Percentiles rank a stretch among this genome's conserved stretches.
phyloP scores from a whole-genome alignment of 768 basidiomycete species.

The Mycena olivaceomarginata region DNA sequence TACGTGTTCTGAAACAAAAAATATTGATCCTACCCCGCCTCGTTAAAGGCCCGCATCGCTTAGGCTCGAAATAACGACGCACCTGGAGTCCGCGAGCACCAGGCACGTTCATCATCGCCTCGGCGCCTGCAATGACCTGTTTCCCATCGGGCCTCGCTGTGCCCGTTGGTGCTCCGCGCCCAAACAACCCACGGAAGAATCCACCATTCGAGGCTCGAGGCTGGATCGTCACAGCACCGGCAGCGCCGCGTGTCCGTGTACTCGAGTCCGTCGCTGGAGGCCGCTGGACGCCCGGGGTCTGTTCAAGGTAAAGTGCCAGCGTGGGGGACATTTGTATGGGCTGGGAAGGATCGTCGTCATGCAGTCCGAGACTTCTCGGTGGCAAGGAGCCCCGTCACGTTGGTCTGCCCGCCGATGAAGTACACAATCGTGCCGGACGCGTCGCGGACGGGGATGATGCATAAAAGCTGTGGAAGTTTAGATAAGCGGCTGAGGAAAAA shows the following conservation, averaged over 20 bases:
- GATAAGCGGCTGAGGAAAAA: not conserved
- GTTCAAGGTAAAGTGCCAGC: conserved; percentile 29
- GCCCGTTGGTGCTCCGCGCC: conserved; percentile 1
- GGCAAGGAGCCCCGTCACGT: conserved; percentile 40
- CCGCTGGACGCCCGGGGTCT: not conserved
- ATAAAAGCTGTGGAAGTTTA: conserved; percentile 37
- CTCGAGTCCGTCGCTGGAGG: conserved; percentile 1
- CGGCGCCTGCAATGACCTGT: conserved; percentile 42
- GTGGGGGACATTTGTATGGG: conserved; percentile 39
- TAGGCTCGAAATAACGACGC: not conserved
- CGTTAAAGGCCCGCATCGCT: not conserved
- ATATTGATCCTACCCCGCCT: conserved; percentile 36
- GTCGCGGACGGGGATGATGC: conserved; percentile 44
- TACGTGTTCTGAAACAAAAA: conserved; percentile 42
- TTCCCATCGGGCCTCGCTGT: conserved; percentile 22
- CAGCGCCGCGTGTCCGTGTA: conserved; percentile 15
- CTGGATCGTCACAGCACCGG: conserved; percentile 5
- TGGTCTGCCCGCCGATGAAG: conserved; percentile 45
- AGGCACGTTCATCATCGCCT: conserved; percentile 39
- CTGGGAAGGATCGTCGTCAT: conserved; percentile 1
- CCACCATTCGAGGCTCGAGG: not conserved
- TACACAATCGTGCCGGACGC: conserved; percentile 39
- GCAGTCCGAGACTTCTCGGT: conserved; percentile 32
- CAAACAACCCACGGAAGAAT: conserved; percentile 42
- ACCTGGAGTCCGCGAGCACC: conserved; percentile 33